A percentile compares a stretch with the other conserved stretches of the same genome.
These are phyloP conservation scores for Arabis alpina DNA, from an alignment of 345 rosid genomes.

Conservation along the genomic window DNA sequence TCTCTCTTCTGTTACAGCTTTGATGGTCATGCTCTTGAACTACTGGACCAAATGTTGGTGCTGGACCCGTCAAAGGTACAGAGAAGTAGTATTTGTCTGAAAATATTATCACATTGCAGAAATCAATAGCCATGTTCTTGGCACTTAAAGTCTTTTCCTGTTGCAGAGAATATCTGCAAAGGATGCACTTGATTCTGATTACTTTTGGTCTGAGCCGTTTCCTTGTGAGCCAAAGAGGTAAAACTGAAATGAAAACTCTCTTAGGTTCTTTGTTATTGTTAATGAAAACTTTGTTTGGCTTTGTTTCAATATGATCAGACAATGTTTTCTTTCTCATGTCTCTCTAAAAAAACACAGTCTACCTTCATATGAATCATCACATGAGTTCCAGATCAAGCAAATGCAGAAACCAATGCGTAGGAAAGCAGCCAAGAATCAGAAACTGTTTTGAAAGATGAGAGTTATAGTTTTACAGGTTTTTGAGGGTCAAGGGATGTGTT, in stretches of 20 bases:
- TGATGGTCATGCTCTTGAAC: slow-evolving; percentile 91
- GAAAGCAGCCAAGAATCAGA: slow-evolving; percentile 85
- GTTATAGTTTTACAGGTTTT: slow-evolving; percentile 45
- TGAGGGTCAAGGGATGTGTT: slow-evolving; percentile 38
- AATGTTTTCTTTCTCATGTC: too few relatives aligned
- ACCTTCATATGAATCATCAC: slow-evolving; percentile 93
- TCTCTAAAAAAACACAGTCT: slow-evolving; percentile 49
- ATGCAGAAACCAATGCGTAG: slow-evolving; percentile 87
- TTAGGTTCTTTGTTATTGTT: background rate
- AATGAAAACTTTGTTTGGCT: background rate
- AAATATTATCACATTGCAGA: slow-evolving; percentile 7
- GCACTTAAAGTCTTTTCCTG: background rate
- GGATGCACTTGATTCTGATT: slow-evolving; percentile 97
- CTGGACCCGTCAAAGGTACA: slow-evolving; percentile 85
- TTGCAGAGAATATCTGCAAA: slow-evolving; percentile 90
- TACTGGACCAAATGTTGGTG: slow-evolving; percentile 82
- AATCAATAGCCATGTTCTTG: slow-evolving; percentile 6
- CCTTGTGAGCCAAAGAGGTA: slow-evolving; percentile 97
- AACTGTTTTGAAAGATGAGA: slow-evolving; percentile 48
- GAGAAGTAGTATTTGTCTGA: background rate
- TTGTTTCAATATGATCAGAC: background rate
- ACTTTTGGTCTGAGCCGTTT: slow-evolving; percentile 91
- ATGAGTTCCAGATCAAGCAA: slow-evolving; percentile 95
- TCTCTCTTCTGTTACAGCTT: slow-evolving; percentile 48
- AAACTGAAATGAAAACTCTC: background rate